Percentiles rank a stretch among this genome's conserved stretches.
phyloP scores from a whole-genome alignment of 257 asterid genomes.

The Ballota nigra region DNA sequence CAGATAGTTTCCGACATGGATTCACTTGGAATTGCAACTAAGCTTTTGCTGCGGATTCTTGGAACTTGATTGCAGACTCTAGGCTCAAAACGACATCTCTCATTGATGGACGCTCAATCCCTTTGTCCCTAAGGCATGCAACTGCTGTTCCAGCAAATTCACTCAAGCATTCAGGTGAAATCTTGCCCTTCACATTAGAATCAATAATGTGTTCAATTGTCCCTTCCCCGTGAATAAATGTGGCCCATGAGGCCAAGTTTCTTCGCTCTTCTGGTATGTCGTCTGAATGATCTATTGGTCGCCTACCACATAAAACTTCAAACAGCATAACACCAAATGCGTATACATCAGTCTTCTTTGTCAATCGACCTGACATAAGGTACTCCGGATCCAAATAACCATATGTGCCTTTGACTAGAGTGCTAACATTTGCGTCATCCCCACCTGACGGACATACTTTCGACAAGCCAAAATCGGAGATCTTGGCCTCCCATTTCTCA shows the following conservation, averaged over 20 bases:
- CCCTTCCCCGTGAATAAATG: too few relatives aligned
- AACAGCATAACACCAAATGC: constrained; percentile 59
- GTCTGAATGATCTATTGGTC: constrained; percentile 22
- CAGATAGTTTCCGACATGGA: too few relatives aligned
- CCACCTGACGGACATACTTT: constrained; percentile 47
- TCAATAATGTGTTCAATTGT: constrained; percentile 43
- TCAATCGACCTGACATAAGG: constrained; percentile 30
- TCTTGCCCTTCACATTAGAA: constrained; percentile 37
- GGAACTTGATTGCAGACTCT: constrained; percentile 55
- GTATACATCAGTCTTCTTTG: constrained; percentile 60
- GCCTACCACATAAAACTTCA: constrained; percentile 49
- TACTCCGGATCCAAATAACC: constrained; percentile 39
- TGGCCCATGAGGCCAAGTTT: constrained; percentile 51
- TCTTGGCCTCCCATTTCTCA: constrained; percentile 62
- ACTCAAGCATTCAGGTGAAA: too few relatives aligned
- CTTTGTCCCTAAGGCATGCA: constrained; percentile 40
- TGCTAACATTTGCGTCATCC: constrained; percentile 33
- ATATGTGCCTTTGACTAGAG: background rate
- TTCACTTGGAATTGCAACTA: background rate
- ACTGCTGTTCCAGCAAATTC: constrained; percentile 42
- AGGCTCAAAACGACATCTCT: constrained; percentile 57
- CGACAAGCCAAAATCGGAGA: constrained; percentile 75
- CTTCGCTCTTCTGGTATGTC: constrained; percentile 30
- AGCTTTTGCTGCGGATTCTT: constrained; percentile 36
- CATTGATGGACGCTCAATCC: constrained; percentile 50